A percentile compares a stretch with the other conserved stretches of the same genome.
phyloP scores from a whole-genome alignment of 129 eudicot species.

The Glebionis coronaria region DNA sequence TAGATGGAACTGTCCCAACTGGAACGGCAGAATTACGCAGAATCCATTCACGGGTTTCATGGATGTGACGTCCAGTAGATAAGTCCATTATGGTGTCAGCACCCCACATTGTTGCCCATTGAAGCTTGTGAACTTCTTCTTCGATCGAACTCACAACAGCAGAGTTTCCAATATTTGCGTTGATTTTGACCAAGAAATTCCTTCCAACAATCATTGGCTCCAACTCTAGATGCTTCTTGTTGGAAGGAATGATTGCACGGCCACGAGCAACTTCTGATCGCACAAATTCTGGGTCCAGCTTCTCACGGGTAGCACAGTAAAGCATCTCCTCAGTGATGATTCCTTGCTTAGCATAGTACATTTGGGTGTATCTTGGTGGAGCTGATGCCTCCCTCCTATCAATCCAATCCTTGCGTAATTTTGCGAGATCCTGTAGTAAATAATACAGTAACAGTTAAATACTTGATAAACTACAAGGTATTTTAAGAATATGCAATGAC shows the following conservation, averaged over 20 bases:
- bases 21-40: slow-evolving; percentile 92
- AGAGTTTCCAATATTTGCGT: slow-evolving; percentile 95
- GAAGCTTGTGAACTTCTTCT: slow-evolving; percentile 97
- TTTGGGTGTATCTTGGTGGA: slow-evolving; percentile 87
- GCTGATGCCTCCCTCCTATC: slow-evolving; percentile 68
- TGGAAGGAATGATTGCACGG: slow-evolving; percentile 98
- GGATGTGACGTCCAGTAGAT: slow-evolving; percentile 96
- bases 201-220: slow-evolving; percentile 99
- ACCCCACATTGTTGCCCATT: slow-evolving; percentile 99
- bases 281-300: slow-evolving; percentile 92
- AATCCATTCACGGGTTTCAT: slow-evolving; percentile 99
- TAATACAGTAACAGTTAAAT: background rate
- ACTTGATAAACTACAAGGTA: background rate
- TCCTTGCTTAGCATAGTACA: slow-evolving; percentile 94
- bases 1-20: slow-evolving; percentile 33
- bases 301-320: slow-evolving; percentile 94
- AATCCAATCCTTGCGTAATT: slow-evolving; percentile 85
- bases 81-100: slow-evolving; percentile 98
- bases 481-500: background rate
- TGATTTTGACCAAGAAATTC: slow-evolving; percentile 89
- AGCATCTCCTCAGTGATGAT: slow-evolving; percentile 91
- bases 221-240: slow-evolving; percentile 84
- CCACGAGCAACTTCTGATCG: slow-evolving; percentile 98
- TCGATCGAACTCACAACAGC: slow-evolving; percentile 96
- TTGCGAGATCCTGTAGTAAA: slow-evolving; percentile 65